Conservation (phyloP, 2,329 filamentous ascomycete genomes). For the Cytospora paraplurivora region DNA sequence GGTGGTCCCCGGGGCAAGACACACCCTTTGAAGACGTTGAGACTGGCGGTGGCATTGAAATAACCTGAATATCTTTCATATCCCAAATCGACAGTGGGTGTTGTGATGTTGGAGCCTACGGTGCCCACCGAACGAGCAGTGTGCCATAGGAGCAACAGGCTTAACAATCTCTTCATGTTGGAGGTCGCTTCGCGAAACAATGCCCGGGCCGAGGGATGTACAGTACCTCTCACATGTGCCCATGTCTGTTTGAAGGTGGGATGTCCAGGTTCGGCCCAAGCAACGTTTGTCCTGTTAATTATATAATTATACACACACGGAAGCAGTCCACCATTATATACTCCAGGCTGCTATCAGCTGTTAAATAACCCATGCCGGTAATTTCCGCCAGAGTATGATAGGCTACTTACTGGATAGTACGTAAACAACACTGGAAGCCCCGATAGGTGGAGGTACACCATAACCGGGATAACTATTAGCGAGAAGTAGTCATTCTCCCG, state of each 20-base stretch:
- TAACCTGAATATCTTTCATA: constrained; percentile 18
- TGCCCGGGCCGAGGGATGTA: neutral
- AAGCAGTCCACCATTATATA: neutral
- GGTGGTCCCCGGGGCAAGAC: neutral
- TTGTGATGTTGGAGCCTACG: neutral
- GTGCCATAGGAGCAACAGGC: neutral
- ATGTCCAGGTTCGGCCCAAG: too few relatives aligned
- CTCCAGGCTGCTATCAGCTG: neutral
- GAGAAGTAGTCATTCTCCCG: neutral
- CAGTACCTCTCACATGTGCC: neutral
- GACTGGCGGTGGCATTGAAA: constrained; percentile 6
- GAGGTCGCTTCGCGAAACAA: neutral
- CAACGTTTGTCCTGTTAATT: neutral
- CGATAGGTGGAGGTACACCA: neutral
- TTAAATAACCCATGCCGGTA: neutral
- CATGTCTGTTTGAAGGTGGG: neutral
- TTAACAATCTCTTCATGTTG: neutral
- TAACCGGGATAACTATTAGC: neutral
- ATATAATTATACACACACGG: neutral
- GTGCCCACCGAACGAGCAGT: neutral
- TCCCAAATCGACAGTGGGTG: constrained; percentile 10
- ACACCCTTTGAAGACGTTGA: constrained; percentile 20
- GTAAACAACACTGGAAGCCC: neutral
- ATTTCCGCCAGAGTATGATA: neutral
- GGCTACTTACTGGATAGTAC: neutral